Conservation (phyloP, 2,329 filamentous ascomycete species). For the Rosellinia necatrix region DNA sequence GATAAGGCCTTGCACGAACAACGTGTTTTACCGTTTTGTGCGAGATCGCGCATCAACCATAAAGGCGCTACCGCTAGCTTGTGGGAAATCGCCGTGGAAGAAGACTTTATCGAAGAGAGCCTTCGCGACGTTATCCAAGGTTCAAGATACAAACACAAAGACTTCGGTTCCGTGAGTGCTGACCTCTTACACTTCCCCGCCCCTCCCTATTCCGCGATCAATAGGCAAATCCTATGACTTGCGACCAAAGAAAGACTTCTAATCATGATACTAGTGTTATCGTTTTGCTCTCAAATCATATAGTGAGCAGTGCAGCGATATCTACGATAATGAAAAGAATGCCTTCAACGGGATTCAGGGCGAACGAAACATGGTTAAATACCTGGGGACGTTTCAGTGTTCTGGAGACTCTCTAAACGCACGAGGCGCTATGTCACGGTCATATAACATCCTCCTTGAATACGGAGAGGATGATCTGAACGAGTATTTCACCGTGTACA, state of each 20-base stretch:
- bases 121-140: conserved; percentile 1
- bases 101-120: conserved; percentile 16
- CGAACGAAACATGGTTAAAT: conserved; percentile 20
- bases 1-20: conserved; percentile 7
- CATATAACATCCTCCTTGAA: conserved; percentile 22
- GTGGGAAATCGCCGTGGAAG: conserved; percentile 22
- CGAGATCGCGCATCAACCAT: conserved; percentile 12
- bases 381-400: conserved; percentile 11
- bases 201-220: too few relatives aligned
- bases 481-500: conserved; percentile 22
- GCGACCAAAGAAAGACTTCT: background rate
- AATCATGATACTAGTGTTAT: conserved; percentile 20
- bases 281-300: conserved; percentile 26
- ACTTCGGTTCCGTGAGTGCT: conserved; percentile 11
- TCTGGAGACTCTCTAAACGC: background rate
- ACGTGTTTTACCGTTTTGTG: conserved; percentile 24
- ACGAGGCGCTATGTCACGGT: background rate
- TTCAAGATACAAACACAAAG: conserved; percentile 13
- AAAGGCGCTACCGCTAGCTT: conserved; percentile 27
- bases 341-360: background rate
- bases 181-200: background rate
- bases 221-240: too few relatives aligned
- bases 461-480: conserved; percentile 26
- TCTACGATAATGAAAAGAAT: conserved; percentile 23
- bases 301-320: conserved; percentile 2